Base-by-base conservation (phyloP, 2,329 filamentous ascomycete genomes). In the Sporothrix curviconia region DNA sequence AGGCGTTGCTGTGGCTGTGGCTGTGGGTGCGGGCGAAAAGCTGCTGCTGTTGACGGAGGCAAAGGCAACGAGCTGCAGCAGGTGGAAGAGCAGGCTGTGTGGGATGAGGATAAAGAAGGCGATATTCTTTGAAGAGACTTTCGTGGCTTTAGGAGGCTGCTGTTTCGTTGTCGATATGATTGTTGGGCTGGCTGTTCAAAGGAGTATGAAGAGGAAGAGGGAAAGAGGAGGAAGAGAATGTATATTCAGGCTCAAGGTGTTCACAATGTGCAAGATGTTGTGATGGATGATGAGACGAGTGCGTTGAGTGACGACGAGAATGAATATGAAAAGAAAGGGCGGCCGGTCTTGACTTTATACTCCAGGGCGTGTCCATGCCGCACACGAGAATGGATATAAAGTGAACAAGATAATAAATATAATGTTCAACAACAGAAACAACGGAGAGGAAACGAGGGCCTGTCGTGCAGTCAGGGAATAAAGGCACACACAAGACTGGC, bases 341-440 rank as follows among this genome's bases (percentile, higher is more conserved):
- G 47, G 40, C 55, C 39, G 47, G 24, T 17, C 30, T 46, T 19
- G 55, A n/a, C 55, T 62, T 62, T 62, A 62, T 62, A 62, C 55
- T 52, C 60, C 28, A 34, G n/a, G 24, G 34, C 22, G 24, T 42
- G 51, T 58, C 39, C 46, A 50, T 56, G 43, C 40, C 49, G n/a
- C 32, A 36, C 30, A 49, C 37, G 25, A 54, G 15, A 51, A 8
- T 7, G 46, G 17, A 36, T 24, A 25, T 22, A 14, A 39, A 40
- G 39, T 19, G 55, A 15, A 37, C 47, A 50, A 43, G 37, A 32
- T 39, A 17, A 40, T 19, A 40, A 22, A 37, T n/a, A 28, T 22
- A 19, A 52, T 49, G 15, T n/a, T 8, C 28, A 24, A 17, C 17
- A 42, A 25, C 7, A 34, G 24, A 37, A 30, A 37, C 4, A 24